Base-by-base conservation (phyloP, 179 eudicot genomes). In the Beta corolliflora region DNA sequence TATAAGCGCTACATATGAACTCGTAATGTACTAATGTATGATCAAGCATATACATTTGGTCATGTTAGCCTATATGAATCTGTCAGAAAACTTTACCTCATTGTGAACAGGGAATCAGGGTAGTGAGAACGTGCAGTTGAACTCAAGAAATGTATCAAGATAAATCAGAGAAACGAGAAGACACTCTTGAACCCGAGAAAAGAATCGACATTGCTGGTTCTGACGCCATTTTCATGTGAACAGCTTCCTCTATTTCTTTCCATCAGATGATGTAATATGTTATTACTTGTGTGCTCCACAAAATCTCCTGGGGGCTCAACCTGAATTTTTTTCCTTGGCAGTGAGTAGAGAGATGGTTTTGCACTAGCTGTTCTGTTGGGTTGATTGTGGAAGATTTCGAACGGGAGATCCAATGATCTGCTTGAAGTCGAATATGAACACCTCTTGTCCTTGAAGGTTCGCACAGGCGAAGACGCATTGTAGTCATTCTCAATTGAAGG, bases 81-180 rank as follows among this genome's bases (percentile, higher is more conserved):
- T n/a, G 29, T 13, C 45, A 76, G 63, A 58, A 29, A 36, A 29
- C 5, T 5, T 66, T 56, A 56, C 74, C 75, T 73, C 48, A 21
- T 14, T 46, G 56, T n/a, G 7, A 48, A 9, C 9, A 6, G 54
- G 25, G 54, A 67, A 36, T 31, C 71, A 36, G 50, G 13, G 9
- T 36, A 69, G 61, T 11, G 46, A 58, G 31, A 13, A 80, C n/a
- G 23, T 31, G 29, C 19, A 69, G 9, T 59, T 69, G 52, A 18
- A 69, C n/a, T 21, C 44, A 73, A 29, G 46, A 64, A 18, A 7
- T n/a, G 58, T 55, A 65, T 46, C 61, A 19, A 63, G 0, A 19
- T 5, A 13, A 69, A 36, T 91, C 85, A 95, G 14, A 96, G 98
- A 85, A 96, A 96, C 23, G 99, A 93, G 83, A 96, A 96, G n/a